Conservation (phyloP, 495 filamentous ascomycete genomes). For the Apodospora peruviana region DNA sequence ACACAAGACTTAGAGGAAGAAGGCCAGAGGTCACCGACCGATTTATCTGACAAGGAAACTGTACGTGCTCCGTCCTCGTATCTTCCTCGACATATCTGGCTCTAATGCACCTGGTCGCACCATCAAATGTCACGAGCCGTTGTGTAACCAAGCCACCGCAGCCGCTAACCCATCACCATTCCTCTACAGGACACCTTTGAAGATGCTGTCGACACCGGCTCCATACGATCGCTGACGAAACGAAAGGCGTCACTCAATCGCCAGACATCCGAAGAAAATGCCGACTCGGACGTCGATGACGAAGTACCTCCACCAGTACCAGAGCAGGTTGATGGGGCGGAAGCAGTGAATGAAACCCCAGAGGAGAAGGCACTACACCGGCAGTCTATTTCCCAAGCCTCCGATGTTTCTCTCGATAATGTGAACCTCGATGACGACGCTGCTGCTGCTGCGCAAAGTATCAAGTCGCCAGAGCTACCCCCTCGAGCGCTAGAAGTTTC, state of each 20-base stretch:
- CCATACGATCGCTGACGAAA: constrained; percentile 43
- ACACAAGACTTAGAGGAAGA: not conserved
- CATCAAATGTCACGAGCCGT: not conserved
- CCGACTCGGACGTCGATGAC: constrained; percentile 25
- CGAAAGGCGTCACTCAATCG: constrained; percentile 39
- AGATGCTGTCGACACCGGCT: constrained; percentile 61
- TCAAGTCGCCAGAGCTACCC: constrained; percentile 7
- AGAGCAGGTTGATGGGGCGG: constrained; percentile 8
- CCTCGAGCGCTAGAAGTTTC: constrained; percentile 1
- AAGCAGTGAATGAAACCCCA: constrained; percentile 12
- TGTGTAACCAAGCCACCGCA: not conserved
- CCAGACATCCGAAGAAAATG: constrained; percentile 19
- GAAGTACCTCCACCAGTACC: constrained; percentile 23
- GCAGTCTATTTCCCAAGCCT: constrained; percentile 48
- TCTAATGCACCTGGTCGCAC: not conserved
- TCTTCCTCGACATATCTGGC: not conserved
- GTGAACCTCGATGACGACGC: constrained; percentile 59
- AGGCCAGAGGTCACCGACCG: not conserved
- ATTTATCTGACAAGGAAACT: constrained; percentile 13
- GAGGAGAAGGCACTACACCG: constrained; percentile 35
- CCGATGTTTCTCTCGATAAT: constrained; percentile 52
- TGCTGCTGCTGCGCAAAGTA: constrained; percentile 7
- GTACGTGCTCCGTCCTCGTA: constrained; percentile 1
- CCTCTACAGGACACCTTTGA: constrained; percentile 65
- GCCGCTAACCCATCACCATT: not conserved